These are phyloP conservation scores for Termitomyces sp. DNA, from an alignment of 768 basidiomycete species.

Conservation along the genomic window DNA sequence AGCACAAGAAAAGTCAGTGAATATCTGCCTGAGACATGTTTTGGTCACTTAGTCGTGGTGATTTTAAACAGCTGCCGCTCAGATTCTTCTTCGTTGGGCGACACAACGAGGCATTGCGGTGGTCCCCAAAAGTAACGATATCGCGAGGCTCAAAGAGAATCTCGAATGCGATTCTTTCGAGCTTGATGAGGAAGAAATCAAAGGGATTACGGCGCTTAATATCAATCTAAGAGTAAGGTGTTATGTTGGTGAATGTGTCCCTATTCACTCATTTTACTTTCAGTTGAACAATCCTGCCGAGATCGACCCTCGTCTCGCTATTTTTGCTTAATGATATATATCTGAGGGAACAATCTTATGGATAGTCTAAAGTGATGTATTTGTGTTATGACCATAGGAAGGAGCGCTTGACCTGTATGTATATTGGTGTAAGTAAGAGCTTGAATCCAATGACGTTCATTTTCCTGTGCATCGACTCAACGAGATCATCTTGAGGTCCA, in stretches of 20 bases:
- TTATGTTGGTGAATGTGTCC: neutral
- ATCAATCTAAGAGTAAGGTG: slow-evolving; percentile 51
- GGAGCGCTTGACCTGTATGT: neutral
- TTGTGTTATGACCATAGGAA: neutral
- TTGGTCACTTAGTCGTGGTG: neutral
- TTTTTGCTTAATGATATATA: slow-evolving; percentile 52
- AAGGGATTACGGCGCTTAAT: slow-evolving; percentile 55
- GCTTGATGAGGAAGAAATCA: slow-evolving; percentile 53
- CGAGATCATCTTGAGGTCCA: neutral
- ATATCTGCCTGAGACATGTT: neutral
- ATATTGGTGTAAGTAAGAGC: neutral
- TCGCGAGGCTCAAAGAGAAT: slow-evolving; percentile 46
- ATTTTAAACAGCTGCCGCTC: slow-evolving; percentile 45
- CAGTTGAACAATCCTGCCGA: slow-evolving; percentile 69
- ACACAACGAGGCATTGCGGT: slow-evolving; percentile 70
- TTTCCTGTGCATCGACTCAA: slow-evolving; percentile 42
- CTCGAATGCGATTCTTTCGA: slow-evolving; percentile 32
- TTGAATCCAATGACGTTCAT: neutral
- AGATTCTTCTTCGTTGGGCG: slow-evolving; percentile 76
- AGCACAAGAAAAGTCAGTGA: slow-evolving; percentile 47
- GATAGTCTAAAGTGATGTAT: neutral
- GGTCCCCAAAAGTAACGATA: slow-evolving; percentile 64
- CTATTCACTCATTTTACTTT: slow-evolving; percentile 6
- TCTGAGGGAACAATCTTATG: neutral
- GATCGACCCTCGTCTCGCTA: slow-evolving; percentile 58